These are phyloP conservation scores for Fragosphaeria purpurea DNA, from an alignment of 2,329 filamentous ascomycete genomes.

Conservation along the genomic window DNA sequence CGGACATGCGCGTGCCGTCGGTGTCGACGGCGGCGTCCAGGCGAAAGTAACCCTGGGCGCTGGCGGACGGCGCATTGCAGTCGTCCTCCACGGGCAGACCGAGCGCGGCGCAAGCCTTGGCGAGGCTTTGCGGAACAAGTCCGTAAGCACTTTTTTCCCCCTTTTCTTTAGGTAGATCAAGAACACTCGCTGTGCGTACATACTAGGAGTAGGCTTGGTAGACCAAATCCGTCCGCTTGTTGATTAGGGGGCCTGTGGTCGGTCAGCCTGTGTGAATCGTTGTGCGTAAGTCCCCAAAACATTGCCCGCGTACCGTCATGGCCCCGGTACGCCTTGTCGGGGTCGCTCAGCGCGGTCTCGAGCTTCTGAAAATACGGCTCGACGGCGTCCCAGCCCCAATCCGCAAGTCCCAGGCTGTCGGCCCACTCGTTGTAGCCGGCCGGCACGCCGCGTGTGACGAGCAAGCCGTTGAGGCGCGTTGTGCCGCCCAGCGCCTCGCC, in stretches of 20 bases:
- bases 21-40: slow-evolving; percentile 20
- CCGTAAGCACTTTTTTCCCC: no score
- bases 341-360: slow-evolving; percentile 17
- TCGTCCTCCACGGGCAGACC: slow-evolving; percentile 18
- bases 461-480: slow-evolving; percentile 22
- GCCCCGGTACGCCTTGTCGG: slow-evolving; percentile 14
- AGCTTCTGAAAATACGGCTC: slow-evolving; percentile 23
- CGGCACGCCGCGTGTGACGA: slow-evolving; percentile 21
- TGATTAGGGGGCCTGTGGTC: slow-evolving; percentile 12
- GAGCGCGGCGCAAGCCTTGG: slow-evolving; percentile 16
- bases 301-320: slow-evolving; percentile 15
- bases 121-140: slow-evolving; percentile 5
- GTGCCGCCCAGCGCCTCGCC: slow-evolving; percentile 24
- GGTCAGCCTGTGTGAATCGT: no score
- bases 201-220: slow-evolving; percentile 14
- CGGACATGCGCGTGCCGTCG: slow-evolving; percentile 16
- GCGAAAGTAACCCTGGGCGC: slow-evolving; percentile 19
- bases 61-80: slow-evolving; percentile 19
- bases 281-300: no score
- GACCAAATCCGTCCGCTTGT: slow-evolving; percentile 6
- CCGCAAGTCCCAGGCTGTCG: slow-evolving; percentile 16
- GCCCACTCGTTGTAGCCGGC: slow-evolving; percentile 22
- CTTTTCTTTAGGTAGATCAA: neutral
- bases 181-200: neutral
- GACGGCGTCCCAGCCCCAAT: slow-evolving; percentile 25